These are phyloP conservation scores for Dipteronia sinensis DNA, from an alignment of 345 rosid genomes.

Conservation along the genomic window DNA sequence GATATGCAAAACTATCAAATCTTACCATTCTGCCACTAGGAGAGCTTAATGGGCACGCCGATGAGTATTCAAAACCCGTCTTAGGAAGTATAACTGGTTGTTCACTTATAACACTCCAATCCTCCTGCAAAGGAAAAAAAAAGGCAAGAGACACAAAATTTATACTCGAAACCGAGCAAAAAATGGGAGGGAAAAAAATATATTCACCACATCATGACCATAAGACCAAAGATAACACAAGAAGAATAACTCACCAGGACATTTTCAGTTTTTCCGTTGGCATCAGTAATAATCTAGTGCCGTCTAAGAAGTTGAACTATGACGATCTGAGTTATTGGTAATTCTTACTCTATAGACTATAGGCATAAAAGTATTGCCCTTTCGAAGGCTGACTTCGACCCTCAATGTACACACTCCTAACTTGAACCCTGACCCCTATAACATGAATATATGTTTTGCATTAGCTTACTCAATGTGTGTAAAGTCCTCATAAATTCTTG, in stretches of 20 bases:
- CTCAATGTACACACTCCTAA: slow-evolving; percentile 71
- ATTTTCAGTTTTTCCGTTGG: slow-evolving; percentile 62
- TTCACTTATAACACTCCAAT: slow-evolving; percentile 75
- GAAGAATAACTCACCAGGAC: slow-evolving; percentile 55
- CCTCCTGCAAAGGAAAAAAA: slow-evolving; percentile 59
- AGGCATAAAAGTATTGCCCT: slow-evolving; percentile 72
- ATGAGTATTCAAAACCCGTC: slow-evolving; percentile 74
- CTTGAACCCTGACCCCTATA: slow-evolving; percentile 76
- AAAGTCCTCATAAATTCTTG: neutral
- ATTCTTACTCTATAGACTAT: slow-evolving; percentile 74
- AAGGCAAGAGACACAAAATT: slow-evolving; percentile 2
- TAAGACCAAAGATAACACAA: neutral
- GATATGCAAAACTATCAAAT: neutral
- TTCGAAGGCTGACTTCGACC: slow-evolving; percentile 64
- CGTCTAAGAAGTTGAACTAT: slow-evolving; percentile 80
- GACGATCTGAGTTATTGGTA: slow-evolving; percentile 63
- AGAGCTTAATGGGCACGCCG: slow-evolving; percentile 73
- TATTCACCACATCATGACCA: neutral
- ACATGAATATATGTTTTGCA: slow-evolving; percentile 11
- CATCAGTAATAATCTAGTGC: slow-evolving; percentile 75
- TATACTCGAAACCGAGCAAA: neutral
- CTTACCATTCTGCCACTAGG: slow-evolving; percentile 73
- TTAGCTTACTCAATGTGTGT: slow-evolving; percentile 4
- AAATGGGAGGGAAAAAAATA: neutral
- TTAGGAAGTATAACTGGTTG: slow-evolving; percentile 75